Evolutionary conservation across 1,139 yeast species (phyloP).

Genomic region (Blastobotrys buckinghamii): DNA sequence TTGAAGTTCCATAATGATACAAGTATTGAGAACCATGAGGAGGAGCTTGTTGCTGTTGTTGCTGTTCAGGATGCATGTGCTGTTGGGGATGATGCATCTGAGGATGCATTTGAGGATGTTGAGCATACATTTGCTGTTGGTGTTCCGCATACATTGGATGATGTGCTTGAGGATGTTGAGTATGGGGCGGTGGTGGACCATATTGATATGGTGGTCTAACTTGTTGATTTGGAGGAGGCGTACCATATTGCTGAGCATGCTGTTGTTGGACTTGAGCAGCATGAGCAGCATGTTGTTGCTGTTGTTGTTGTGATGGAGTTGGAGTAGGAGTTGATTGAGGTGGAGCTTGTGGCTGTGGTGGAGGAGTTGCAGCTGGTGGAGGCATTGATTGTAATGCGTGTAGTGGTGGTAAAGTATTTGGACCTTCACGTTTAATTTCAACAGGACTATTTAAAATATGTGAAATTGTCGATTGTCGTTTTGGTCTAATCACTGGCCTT

Average conservation of each 20-base stretch:
- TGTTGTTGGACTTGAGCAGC: background rate
- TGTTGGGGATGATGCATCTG: background rate
- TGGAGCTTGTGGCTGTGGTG: slow-evolving; percentile 8
- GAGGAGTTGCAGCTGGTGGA: slow-evolving; percentile 9
- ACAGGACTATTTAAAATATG: slow-evolving; percentile 20
- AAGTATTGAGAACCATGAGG: slow-evolving; percentile 10
- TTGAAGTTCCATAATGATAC: slow-evolving; percentile 18
- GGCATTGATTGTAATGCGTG: slow-evolving; percentile 2
- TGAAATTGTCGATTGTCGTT: slow-evolving; percentile 18
- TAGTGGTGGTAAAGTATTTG: slow-evolving; percentile 15
- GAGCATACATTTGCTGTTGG: slow-evolving; percentile 2
- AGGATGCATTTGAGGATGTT: slow-evolving; percentile 6
- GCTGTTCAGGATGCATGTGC: slow-evolving; percentile 9
- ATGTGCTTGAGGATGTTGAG: slow-evolving; percentile 1
- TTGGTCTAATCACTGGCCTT: slow-evolving; percentile 21
- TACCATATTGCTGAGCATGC: slow-evolving; percentile 3
- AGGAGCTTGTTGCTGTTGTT: slow-evolving; percentile 10
- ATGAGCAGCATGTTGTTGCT: background rate
- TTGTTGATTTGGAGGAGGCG: slow-evolving; percentile 8
- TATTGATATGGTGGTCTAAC: slow-evolving; percentile 6
- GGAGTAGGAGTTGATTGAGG: slow-evolving; percentile 9
- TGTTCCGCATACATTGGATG: slow-evolving; percentile 10
- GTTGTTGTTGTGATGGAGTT: slow-evolving; percentile 4
- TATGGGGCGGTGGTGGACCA: background rate
- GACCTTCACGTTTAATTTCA: slow-evolving; percentile 13